A percentile compares a stretch with the other conserved stretches of the same genome.
Evolutionary conservation across 148 eudicot genomes (phyloP).

Genomic region (Spergularia bocconei): DNA sequence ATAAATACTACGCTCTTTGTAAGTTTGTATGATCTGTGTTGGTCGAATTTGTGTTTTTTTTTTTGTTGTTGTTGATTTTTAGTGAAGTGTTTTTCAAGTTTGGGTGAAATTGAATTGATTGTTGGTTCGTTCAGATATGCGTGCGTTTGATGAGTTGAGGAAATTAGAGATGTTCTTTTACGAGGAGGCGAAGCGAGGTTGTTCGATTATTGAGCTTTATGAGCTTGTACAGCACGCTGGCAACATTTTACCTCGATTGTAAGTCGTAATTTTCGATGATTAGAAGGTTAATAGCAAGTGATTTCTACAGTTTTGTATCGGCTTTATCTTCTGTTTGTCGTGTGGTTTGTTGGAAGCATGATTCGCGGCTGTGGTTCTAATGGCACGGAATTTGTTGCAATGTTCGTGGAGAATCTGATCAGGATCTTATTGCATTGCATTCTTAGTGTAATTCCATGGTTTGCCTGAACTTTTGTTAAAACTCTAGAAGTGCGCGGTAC

Average conservation of each 20-base stretch:
- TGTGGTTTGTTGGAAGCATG: not conserved
- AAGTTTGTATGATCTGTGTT: constrained; percentile 25
- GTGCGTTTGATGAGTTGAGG: constrained; percentile 97
- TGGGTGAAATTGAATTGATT: constrained; percentile 11
- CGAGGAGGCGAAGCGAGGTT: constrained; percentile 86
- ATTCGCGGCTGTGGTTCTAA: not conserved
- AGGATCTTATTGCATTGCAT: not conserved
- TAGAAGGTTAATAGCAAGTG: not conserved
- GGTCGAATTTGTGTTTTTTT: not conserved
- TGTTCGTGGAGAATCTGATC: not conserved
- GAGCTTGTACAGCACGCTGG: constrained; percentile 99
- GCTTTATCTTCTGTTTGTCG: not conserved
- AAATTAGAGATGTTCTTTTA: constrained; percentile 83
- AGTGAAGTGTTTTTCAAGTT: not conserved
- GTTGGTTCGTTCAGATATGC: constrained; percentile 61
- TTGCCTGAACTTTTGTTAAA: not conserved
- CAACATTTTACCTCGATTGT: constrained; percentile 94
- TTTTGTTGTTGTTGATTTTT: constrained; percentile 17
- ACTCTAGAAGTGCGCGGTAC: not conserved
- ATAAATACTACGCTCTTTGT: constrained; percentile 95
- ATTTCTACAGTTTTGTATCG: not conserved
- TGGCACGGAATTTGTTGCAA: not conserved
- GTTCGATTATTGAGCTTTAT: constrained; percentile 86
- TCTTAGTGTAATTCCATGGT: not conserved
- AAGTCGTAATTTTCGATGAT: constrained; percentile 30